Evolutionary conservation across 305 asterid genomes (phyloP), one percentile per base, ranked within the genome.

Genomic region (Fraxinus sp.): DNA sequence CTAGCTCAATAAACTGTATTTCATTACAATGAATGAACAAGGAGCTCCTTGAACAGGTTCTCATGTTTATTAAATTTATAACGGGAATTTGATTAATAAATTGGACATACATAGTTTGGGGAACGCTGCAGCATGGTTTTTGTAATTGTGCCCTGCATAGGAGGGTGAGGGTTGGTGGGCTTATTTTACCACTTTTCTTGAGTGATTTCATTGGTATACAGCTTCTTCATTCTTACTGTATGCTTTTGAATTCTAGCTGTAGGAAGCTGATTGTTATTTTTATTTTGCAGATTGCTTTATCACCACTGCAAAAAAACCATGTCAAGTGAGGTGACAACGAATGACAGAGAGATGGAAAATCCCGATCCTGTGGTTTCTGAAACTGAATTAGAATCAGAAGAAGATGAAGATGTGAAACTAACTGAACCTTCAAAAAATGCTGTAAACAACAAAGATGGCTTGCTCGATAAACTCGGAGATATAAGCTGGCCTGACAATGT

Each of bases 391-490:
- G 93, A 88, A 22, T 84, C 87, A 3, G 94, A 91, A 16, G 91
- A 82, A 39, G 95, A 86, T 10, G 94, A 85, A 9, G 87, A 83
- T 14, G 84, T 88, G 81, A 91, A 88, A 83, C 81, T 90, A 81
- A 83, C 82, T 3, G 92, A 93, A 87, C 97, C 98, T 81, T 91
- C 98, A 5, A 92, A 92, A 82, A 91, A 86, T 70, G 98, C 95
- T 1, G 80, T 89, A 39, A 74, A 90, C 81, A 85, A 95, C 89
- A 90, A 82, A 79, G 93, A 90, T 0, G 97, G 93, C 49, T 85
- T 95, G 86, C 89, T 85, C 1, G 98, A 95, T 30, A 95, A 91
- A 87, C 93, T 92, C 4, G 93, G 80, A 11, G 98, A 95, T 77
- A 89, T 93, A 75, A 79, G 88, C 84, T 92, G 97, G 97, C 97